Evolutionary conservation across 106 monocot genomes (phyloP), one percentile per base, ranked within the genome.

Genomic region (Acanthochlamys bracteata): DNA sequence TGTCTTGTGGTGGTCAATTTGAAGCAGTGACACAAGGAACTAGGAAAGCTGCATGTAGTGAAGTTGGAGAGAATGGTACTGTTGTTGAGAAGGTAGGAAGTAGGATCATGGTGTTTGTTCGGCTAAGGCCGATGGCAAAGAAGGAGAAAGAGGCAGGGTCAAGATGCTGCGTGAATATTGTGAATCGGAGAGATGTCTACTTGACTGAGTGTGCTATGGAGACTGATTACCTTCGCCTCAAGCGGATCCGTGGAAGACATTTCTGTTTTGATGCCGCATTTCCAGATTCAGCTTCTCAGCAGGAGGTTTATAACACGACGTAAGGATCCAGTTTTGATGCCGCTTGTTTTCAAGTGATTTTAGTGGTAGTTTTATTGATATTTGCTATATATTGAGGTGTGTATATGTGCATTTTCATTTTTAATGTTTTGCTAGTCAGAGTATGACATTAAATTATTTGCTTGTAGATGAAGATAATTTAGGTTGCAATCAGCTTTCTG

Each of bases 231-330:
- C 80, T 95, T 20, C 71, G 95, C 62, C 74, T 95, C 60, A 95
- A 95, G 64, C 74, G 95, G 58, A 71, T 95, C 19, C 71, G 84
- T 13, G 95, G 90, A 4, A 59, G 87, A n/a, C 95, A 95, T 77
- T 95, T 95, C 75, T 90, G 82, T 67, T 95, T 95, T 59, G 95
- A 95, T 59, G 77, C 82, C 24, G 76, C 90, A 0, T 90, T 95
- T 45, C 73, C 79, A 8, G 95, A 90, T 47, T 74, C 84, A 1
- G 82, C 90, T 1, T 68, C 71, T 10, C 95, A 96, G 56, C 82
- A 82, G 55, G 82, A 90, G 57, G 90, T 96, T 22, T 96, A 90
- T 41, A 24, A 57, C 49, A 75, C 90, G 19, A 90, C 95, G 90
- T 90, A 78, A 80, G 71, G 0, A 9, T 45, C 7, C 43, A 9